Evolutionary conservation across 116 monocot genomes (phyloP).

Genomic region (Papilionanthe hybrid): DNA sequence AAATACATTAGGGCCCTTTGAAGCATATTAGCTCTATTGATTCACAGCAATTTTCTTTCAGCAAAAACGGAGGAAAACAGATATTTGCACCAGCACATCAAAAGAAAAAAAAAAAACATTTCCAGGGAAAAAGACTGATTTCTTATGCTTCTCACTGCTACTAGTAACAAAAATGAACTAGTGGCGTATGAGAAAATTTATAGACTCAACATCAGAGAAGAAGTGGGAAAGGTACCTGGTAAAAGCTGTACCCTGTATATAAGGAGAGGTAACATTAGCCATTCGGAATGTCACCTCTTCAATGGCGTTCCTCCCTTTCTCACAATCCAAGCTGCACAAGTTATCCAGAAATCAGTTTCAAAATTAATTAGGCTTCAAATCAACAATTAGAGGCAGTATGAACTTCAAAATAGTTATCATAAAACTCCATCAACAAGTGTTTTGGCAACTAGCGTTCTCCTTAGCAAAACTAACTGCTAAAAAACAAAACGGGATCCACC

Average conservation of each 20-base stretch:
- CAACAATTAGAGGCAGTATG: neutral
- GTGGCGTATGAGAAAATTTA: neutral
- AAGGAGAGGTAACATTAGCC: conserved; percentile 6
- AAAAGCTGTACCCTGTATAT: neutral
- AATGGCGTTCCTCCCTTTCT: neutral
- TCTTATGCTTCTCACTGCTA: neutral
- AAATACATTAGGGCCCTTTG: neutral
- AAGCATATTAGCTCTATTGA: neutral
- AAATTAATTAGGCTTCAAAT: neutral
- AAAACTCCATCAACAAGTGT: neutral
- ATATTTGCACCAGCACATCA: neutral
- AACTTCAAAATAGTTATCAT: neutral
- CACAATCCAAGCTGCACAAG: neutral
- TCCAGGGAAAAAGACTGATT: neutral
- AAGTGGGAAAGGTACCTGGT: neutral
- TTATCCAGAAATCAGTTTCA: neutral
- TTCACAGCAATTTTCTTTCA: neutral
- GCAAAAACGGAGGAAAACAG: neutral
- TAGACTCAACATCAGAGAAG: neutral
- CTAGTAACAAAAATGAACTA: neutral
- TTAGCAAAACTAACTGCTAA: neutral
- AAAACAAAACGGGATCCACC: neutral
- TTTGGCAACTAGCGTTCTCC: neutral
- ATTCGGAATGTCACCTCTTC: conserved; percentile 1
- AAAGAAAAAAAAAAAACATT: neutral